Evolutionary conservation across 345 rosid species (phyloP), one percentile per base, ranked within the genome.

Genomic region (Rhodomyrtus tomentosa): DNA sequence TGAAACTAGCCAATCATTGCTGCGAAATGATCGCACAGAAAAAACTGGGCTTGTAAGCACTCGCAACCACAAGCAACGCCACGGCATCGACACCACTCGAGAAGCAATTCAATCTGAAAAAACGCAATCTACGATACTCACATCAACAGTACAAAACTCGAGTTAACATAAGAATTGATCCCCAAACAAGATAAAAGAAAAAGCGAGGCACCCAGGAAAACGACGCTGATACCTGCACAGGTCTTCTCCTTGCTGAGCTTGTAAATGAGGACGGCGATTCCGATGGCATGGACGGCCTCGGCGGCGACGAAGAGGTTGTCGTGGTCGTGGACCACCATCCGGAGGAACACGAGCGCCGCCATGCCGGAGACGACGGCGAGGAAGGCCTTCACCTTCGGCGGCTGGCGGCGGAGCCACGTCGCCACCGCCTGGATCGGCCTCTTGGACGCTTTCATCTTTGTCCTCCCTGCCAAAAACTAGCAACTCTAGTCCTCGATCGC

Each of bases 251-350:
- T 93, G 84, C 89, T 92, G 87, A 96, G 95, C 91, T 96, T 96
- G 80, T 95, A 96, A 50, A 96, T 94, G 58, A 96, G 99, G 52
- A 96, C 94, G 82, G 89, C 89, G 91, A 94, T 96, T 21, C 99
- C 98, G 21, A 95, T 56, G 82, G 98, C 92, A 62, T 95, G 99
- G 62, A 94, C 98, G 83, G 96, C 93, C 87, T 96, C 98, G 13
- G 99, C 94, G 48, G 96, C 95, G 56, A 96, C 96, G 79, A 94
- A 96, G 76, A 96, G 96, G 87, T 93, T 96, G 86, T 95, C 96
- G 89, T 96, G 98, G 87, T 94, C 99, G 81, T 95, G 91, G 11
- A 96, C 98, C 84, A 95, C 92, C 92, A 92, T 85, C 84, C 95
- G 94, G 11, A 96, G 88, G 83, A 96, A 82, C 16, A 95, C 92